Evolutionary conservation across 1,284 basidiomycete genomes (phyloP), one percentile per base, ranked within the genome.

Genomic region (Takashimella koratensis): DNA sequence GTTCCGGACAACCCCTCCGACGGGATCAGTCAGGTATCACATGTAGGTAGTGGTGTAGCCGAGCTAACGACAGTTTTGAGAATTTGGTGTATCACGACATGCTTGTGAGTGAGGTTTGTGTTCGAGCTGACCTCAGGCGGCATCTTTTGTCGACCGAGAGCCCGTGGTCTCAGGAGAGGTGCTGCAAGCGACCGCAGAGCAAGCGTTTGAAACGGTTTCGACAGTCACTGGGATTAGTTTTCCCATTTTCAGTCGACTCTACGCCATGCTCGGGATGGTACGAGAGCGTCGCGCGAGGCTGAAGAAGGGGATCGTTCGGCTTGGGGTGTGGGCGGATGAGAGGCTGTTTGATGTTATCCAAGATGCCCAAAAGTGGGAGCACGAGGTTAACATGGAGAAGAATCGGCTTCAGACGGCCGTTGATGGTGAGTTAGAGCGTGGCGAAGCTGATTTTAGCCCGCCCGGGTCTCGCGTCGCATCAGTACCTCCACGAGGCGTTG

Each of bases 401-500:
- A 55, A 49, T 19, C 52, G 64, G 27, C 49, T 70, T 19, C 65
- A 70, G 30, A 57, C 47, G 24, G 46, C 65, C 1, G 56, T 67
- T 11, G 41, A 52, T 10, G 41, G 65, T 65, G 45, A 43, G 65
- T 64, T 2, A 13, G 41, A 12, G 10, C 16, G 8, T 10, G 3
- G 21, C n/a, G n/a, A n/a, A n/a, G 8, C 19, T 47, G 16, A 27
- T 21, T 2, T 26, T 27, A 19, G 42, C 39, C 8, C 11, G 22
- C 12, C 57, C 65, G 65, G 53, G 26, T 59, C 63, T 42, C 65
- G 65, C 12, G 54, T 57, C 59, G 12, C 66, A 67, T 49, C 63
- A 66, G 12, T 66, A 66, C 49, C 59, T 69, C 2, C 69, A 69
- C 58, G 67, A 71, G 42, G 66, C 66, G 6, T 68, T 64, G 54